Base-by-base conservation (phyloP, 306 rosid genomes). In the Lagenaria siceraria region DNA sequence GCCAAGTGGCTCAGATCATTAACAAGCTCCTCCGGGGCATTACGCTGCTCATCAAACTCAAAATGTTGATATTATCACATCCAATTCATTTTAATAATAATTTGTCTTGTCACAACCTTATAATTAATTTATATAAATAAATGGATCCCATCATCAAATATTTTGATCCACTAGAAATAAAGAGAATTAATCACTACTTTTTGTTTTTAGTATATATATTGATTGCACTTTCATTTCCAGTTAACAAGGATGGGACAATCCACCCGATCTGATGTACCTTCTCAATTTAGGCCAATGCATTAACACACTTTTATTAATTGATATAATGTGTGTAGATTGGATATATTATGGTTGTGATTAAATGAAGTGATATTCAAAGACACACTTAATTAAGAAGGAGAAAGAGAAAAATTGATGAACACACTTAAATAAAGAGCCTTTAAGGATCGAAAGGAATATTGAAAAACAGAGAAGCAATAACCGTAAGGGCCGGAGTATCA, bases 21-120 rank as follows among this genome's bases (percentile, higher is more conserved):
- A 42, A 80, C 85, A 9, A 79, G 68, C 14, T 63, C 84, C n/a
- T 80, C 86, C 0, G 88, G 88, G n/a, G 88, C 84, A 68, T 35
- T 85, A 24, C 81, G 29, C 2, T 85, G 88, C 81, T 46, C 76
- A 25, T 51, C 42, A 61, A 29, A 25, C 29, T 77, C 78, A 14
- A 71, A 31, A 18, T 71, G 76, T 27, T 71, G 40, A 69, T 46
- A 46, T 46, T 1, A 13, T n/a, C 13, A 14, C 36, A 33, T 33
- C 36, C 4, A 33, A 33, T 33, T 33, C 3, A 0, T 33, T 33
- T 33, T 4, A 33, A 33, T 33, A 33, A 33, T 5, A 33, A 33
- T 4, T 33, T 33, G 5, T 40, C 11, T 40, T 1, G 1, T 48
- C 53, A 48, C 8, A 4, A 48, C 18, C 18, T 48, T 48, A 48